A percentile compares a stretch with the other conserved stretches of the same genome.
Evolutionary conservation across 2,329 filamentous ascomycete genomes (phyloP).

Genomic region (Exutisphaerella laricina): DNA sequence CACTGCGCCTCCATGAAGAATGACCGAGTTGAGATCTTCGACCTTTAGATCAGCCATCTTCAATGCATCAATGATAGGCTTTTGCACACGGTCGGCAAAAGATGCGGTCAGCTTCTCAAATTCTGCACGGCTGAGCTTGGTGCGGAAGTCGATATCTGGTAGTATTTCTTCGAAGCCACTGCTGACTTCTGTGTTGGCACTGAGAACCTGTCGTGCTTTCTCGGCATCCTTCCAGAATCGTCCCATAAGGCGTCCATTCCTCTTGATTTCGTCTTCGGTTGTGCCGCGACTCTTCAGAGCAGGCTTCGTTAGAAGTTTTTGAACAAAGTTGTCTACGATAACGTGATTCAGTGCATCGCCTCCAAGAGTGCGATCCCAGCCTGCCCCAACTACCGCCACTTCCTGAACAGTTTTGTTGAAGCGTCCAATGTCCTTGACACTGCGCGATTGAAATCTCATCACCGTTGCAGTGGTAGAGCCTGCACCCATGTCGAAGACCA

Average conservation of each 20-base stretch:
- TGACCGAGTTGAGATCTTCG: constrained; percentile 76
- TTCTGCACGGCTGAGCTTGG: constrained; percentile 72
- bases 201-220: constrained; percentile 78
- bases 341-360: constrained; percentile 84
- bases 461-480: constrained; percentile 89
- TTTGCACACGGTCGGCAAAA: constrained; percentile 62
- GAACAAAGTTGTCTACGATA: constrained; percentile 83
- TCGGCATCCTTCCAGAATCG: constrained; percentile 93
- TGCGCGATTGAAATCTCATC: constrained; percentile 80
- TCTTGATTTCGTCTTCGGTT: constrained; percentile 58
- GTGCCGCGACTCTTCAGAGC: constrained; percentile 59
- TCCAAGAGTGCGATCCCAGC: constrained; percentile 85
- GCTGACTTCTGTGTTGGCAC: constrained; percentile 79
- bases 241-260: constrained; percentile 76
- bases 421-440: constrained; percentile 84
- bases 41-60: constrained; percentile 66
- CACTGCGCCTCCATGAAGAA: constrained; percentile 84
- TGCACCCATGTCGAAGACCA: constrained; percentile 97
- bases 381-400: constrained; percentile 77
- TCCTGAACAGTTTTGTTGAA: constrained; percentile 97
- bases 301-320: constrained; percentile 65
- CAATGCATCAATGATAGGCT: constrained; percentile 68
- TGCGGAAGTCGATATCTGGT: constrained; percentile 88
- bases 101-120: constrained; percentile 73
- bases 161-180: constrained; percentile 83